Percentiles rank a stretch among this genome's conserved stretches.
These are phyloP conservation scores for Lentinula sp. DNA, from an alignment of 768 basidiomycete genomes.

Conservation along the genomic window DNA sequence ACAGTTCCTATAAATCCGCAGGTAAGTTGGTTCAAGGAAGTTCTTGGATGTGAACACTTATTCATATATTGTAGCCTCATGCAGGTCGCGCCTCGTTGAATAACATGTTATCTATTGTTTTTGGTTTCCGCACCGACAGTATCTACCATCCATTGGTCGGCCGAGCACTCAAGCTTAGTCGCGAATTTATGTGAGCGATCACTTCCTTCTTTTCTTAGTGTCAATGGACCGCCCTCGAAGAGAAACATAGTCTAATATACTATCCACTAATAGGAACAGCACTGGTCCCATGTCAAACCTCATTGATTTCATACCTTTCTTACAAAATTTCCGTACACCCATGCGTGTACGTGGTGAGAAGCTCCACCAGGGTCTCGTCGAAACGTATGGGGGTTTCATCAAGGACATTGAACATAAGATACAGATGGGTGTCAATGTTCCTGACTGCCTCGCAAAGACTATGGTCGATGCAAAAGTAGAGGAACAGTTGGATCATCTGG, in stretches of 20 bases:
- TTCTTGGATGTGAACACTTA: neutral
- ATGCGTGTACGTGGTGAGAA: constrained; percentile 11
- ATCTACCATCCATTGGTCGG: constrained; percentile 11
- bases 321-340: constrained; percentile 13
- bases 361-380: constrained; percentile 17
- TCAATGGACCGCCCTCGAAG: neutral
- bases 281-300: constrained; percentile 16
- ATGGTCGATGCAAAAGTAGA: constrained; percentile 19
- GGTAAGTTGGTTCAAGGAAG: too few relatives aligned
- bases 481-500: constrained; percentile 22
- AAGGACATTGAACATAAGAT: constrained; percentile 18
- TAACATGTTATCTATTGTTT: constrained; percentile 16
- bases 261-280: neutral
- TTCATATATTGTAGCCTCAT: neutral
- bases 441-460: constrained; percentile 25
- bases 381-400: constrained; percentile 24
- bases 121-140: constrained; percentile 14
- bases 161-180: constrained; percentile 9
- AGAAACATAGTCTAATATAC: neutral
- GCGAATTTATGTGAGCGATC: constrained; percentile 14
- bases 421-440: constrained; percentile 22
- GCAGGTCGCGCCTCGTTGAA: constrained; percentile 1
- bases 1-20: constrained; percentile 13
- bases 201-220: constrained; percentile 6
- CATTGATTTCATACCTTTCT: constrained; percentile 13